A percentile compares a stretch with the other conserved stretches of the same genome.
These are phyloP conservation scores for Solanum sparsipilum DNA, from an alignment of 257 asterid genomes.

Conservation along the genomic window DNA sequence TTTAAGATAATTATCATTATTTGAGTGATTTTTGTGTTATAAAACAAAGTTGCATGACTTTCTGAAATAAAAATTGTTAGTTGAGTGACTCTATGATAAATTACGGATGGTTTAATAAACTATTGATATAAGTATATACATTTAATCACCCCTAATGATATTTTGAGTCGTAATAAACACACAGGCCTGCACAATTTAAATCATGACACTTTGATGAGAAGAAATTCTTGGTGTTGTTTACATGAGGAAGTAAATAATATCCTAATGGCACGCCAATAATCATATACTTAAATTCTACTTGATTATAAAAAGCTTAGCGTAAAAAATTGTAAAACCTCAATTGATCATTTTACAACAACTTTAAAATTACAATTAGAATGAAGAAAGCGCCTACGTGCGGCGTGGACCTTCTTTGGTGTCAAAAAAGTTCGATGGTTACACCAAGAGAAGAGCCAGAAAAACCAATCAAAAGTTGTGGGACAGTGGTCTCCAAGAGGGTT, in stretches of 20 bases:
- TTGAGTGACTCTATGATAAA: background rate
- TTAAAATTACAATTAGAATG: background rate
- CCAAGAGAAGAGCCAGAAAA: conserved; percentile 1
- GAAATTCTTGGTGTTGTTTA: background rate
- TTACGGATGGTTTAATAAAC: background rate
- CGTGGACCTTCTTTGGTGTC: conserved; percentile 22
- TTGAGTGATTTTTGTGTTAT: background rate
- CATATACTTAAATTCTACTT: background rate
- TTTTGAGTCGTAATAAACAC: background rate
- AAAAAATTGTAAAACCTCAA: background rate
- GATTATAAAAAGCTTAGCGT: background rate
- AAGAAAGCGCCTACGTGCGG: background rate
- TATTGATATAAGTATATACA: background rate
- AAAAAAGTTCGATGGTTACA: background rate
- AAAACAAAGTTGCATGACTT: background rate
- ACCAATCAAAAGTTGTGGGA: conserved; percentile 7
- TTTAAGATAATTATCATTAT: background rate
- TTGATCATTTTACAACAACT: background rate
- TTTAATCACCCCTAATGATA: background rate
- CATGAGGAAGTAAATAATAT: background rate
- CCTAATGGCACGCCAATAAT: background rate
- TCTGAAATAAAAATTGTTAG: background rate
- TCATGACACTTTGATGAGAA: background rate
- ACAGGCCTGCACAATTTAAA: background rate
- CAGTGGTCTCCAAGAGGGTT: conserved; percentile 11